A percentile compares a stretch with the other conserved stretches of the same genome.
phyloP scores from a whole-genome alignment of 202 grass and related monocot genomes.

The Cymbopogon flexuosus region DNA sequence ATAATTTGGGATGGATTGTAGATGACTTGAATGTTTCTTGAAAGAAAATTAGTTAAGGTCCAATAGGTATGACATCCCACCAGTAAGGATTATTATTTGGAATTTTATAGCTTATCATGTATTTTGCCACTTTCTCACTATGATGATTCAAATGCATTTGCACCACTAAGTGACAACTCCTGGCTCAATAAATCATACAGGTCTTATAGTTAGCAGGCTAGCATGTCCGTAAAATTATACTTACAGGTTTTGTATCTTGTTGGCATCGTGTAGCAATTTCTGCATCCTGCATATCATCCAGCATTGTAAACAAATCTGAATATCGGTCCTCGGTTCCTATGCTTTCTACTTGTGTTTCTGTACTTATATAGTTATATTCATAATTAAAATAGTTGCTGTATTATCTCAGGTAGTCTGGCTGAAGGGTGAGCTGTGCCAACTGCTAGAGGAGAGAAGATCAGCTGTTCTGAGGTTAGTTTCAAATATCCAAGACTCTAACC shows the following conservation, averaged over 20 bases:
- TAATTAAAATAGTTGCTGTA: constrained; percentile 14
- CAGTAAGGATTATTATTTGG: background rate
- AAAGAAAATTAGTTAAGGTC: background rate
- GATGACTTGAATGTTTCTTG: background rate
- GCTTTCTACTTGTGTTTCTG: background rate
- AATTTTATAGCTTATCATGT: background rate
- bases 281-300: background rate
- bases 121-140: background rate
- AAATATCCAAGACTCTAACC: constrained; percentile 11
- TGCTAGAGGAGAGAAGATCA: constrained; percentile 90
- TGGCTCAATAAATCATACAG: background rate
- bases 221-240: background rate
- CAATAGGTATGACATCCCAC: background rate
- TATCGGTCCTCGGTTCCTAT: background rate
- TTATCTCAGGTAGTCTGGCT: constrained; percentile 72
- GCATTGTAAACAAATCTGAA: background rate
- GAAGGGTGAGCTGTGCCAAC: constrained; percentile 83
- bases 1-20: background rate
- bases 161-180: background rate
- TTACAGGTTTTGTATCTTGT: background rate
- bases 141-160: constrained; percentile 5
- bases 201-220: background rate
- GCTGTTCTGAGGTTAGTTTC: constrained; percentile 78
- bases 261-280: background rate
- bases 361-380: constrained; percentile 11